Base-by-base conservation (phyloP, 768 basidiomycete genomes). In the Xerocomus spinulosus region DNA sequence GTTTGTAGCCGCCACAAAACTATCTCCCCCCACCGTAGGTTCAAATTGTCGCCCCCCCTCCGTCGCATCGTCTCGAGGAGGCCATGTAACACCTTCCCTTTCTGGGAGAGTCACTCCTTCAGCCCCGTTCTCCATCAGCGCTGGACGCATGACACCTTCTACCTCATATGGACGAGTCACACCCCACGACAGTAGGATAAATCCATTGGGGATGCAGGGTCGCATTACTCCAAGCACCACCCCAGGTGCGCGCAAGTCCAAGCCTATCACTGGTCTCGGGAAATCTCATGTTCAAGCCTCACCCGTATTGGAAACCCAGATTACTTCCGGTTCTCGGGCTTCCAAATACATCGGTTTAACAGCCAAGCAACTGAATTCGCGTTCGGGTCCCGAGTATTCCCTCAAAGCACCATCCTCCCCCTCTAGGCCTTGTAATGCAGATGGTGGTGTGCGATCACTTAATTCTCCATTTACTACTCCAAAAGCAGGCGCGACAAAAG, bases 341-440 rank as follows among this genome's bases (percentile, higher is more conserved):
- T 85, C 87, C 35, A 87, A 85, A 64, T 93, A 92, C 62, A 73
- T 85, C 26, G 81, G 82, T 14, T 81, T 92, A 79, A 93, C 89
- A 1, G 91, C 91, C 1, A 81, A 85, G 60, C 87, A 92, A 56
- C 76, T 94, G 50, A 80, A 66, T 60, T 77, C 73, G 20, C 77
- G 77, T 42, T 13, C 59, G 12, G 46, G 49, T 25, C 42, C 58
- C 13, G 65, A 63, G 36, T 46, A 52, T 42, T 51, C 41, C 43
- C 59, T 59, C 39, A 58, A 50, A 44, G 61, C 66, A 34, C 63
- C 68, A 12, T 67, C 71, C 24, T 69, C 65, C 12, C 66, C 70
- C 10, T 64, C 70, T 36, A 66, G 70, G n/a, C 53, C 68, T 23
- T 60, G 69, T 25, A 75, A 71, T 29, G 44, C 54, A 3, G 70